A percentile compares a stretch with the other conserved stretches of the same genome.
phyloP scores from a whole-genome alignment of 306 rosid genomes.

The Luffa aegyptiaca region DNA sequence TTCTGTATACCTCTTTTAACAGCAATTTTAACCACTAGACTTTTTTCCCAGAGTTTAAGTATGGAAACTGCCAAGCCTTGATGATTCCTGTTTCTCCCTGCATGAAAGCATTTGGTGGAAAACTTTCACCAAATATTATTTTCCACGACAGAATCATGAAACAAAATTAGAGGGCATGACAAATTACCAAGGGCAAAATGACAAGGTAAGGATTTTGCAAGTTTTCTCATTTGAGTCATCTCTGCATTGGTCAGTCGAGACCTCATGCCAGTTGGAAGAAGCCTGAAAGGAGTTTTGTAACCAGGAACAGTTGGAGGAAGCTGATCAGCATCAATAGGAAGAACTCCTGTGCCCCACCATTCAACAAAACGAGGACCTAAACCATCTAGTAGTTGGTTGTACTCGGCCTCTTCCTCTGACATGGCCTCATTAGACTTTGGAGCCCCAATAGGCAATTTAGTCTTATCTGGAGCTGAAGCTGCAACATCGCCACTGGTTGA shows the following conservation, averaged over 20 bases:
- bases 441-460: constrained; percentile 21
- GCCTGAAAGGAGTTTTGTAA: constrained; percentile 80
- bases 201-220: constrained; percentile 80
- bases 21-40: constrained; percentile 80
- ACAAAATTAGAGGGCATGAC: not conserved
- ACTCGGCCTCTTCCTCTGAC: constrained; percentile 72
- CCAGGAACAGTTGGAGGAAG: constrained; percentile 71
- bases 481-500: constrained; percentile 17
- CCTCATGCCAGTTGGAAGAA: constrained; percentile 80
- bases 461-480: constrained; percentile 25
- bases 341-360: constrained; percentile 95
- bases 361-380: constrained; percentile 91
- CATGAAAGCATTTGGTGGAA: not conserved
- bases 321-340: constrained; percentile 92
- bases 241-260: constrained; percentile 66
- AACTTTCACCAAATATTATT: not conserved
- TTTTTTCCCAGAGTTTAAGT: constrained; percentile 87
- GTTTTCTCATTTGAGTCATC: constrained; percentile 62
- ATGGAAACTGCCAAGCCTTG: constrained; percentile 87
- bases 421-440: constrained; percentile 22
- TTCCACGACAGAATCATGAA: not conserved
- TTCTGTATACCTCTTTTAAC: constrained; percentile 93
- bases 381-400: constrained; percentile 53
- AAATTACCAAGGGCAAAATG: constrained; percentile 90
- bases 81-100: constrained; percentile 94